phyloP scores from a whole-genome alignment of 2,329 filamentous ascomycete species.

The Colletotrichum filicis region DNA sequence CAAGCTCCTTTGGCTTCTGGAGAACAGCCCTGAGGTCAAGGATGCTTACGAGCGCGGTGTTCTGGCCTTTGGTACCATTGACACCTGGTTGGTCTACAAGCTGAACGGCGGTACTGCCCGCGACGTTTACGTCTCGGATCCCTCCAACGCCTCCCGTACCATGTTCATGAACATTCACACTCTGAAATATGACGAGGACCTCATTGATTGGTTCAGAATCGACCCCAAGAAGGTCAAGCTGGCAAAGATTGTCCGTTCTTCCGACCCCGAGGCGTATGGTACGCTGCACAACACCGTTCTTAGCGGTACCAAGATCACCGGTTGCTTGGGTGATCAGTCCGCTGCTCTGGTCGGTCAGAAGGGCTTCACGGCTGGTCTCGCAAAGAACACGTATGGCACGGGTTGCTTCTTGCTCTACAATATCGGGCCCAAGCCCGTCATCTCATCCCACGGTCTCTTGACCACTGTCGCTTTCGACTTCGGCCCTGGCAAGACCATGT shows the following conservation, averaged over 20 bases:
- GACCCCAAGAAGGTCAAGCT: constrained; percentile 76
- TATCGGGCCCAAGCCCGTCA: constrained; percentile 81
- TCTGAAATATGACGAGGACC: constrained; percentile 77
- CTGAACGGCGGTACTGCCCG: constrained; percentile 76
- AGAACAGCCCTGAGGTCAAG: constrained; percentile 73
- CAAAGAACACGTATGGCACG: constrained; percentile 89
- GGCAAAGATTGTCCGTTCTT: constrained; percentile 82
- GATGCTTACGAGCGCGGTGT: constrained; percentile 77
- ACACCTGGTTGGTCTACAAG: constrained; percentile 84
- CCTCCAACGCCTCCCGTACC: constrained; percentile 84
- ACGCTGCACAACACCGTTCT: constrained; percentile 69
- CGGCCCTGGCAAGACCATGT: constrained; percentile 73
- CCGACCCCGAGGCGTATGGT: constrained; percentile 77
- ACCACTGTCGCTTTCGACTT: constrained; percentile 84
- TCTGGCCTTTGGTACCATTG: constrained; percentile 83
- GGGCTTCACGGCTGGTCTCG: constrained; percentile 78
- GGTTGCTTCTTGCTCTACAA: constrained; percentile 89
- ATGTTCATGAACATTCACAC: constrained; percentile 89
- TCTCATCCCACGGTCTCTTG: constrained; percentile 80
- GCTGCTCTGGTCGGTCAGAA: constrained; percentile 84
- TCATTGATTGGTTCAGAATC: constrained; percentile 80
- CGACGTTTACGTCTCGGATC: constrained; percentile 79
- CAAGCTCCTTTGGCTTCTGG: constrained; percentile 82
- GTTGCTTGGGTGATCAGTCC: constrained; percentile 85
- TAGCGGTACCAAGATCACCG: constrained; percentile 76